Evolutionary conservation across 2,329 filamentous ascomycete genomes (phyloP), one percentile per base, ranked within the genome.

Genomic region (Acrocalymma vagum): DNA sequence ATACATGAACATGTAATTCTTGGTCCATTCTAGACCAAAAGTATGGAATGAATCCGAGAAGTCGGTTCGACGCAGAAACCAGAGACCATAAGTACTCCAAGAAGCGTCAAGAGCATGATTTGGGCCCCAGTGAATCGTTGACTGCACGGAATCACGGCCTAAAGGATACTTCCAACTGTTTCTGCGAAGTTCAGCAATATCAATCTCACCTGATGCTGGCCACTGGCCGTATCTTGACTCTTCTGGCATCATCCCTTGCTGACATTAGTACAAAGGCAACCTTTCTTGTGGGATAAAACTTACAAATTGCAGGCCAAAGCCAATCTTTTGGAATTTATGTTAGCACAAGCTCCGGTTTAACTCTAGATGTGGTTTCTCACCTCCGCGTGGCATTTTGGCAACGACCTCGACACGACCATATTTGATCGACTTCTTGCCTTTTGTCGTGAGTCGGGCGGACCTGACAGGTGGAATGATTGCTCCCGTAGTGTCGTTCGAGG

Each of bases 1-100:
- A 65, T 90, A 94, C 22, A 87, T 90, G 74, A 92, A 93, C 31
- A 94, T 71, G 65, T 94, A 93, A 65, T 92, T 90, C 54, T 92
- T 80, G 29, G 84, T 89, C 89, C 89, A 94, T 65, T 58, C 41
- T 2, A 63, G 43, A 6, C 89, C 89, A 57, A 84, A 94, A 0
- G 81, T 90, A 72, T 93, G 87, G 74, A 84, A 89, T 16, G 70
- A 78, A 0, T 76, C 71, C 13, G 83, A 72, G 69, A 86, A 94
- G 1, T 87, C 88, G 7, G 85, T 87, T 72, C 90, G 88, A 22
- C 90, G 78, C 11, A 62, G 40, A 27, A 50, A 56, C 9, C 48
- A 41, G 6, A 35, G 45, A 9, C 53, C 51, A 25, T 59, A 59
- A 0, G 60, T 60, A 9, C 36, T 37, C 34, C 51, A 55, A 33